Evolutionary conservation across 2,329 filamentous ascomycete genomes (phyloP).

Genomic region (Pseudogymnoascus verrucosus): DNA sequence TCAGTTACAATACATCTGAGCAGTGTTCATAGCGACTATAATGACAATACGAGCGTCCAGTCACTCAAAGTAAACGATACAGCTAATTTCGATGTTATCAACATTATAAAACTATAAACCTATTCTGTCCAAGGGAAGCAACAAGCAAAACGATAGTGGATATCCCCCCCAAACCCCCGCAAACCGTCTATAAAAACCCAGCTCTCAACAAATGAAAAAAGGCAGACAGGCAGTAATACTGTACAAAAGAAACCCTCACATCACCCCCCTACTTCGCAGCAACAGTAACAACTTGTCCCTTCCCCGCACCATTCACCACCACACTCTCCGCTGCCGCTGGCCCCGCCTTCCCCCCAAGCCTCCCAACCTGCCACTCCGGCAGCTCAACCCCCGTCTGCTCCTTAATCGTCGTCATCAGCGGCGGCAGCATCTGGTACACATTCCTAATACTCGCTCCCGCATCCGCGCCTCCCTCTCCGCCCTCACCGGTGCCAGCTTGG

Average conservation of each 20-base stretch:
- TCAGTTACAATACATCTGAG: too few relatives aligned
- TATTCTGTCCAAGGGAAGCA: too few relatives aligned
- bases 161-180: not conserved
- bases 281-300: not conserved
- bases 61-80: too few relatives aligned
- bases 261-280: not conserved
- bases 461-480: conserved; percentile 42
- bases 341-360: conserved; percentile 29
- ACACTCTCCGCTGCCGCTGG: not conserved
- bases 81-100: too few relatives aligned
- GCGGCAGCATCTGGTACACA: conserved; percentile 76
- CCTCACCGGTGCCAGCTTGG: conserved; percentile 32
- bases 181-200: not conserved
- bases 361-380: conserved; percentile 66
- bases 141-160: too few relatives aligned
- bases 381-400: conserved; percentile 80
- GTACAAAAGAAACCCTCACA: not conserved
- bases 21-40: too few relatives aligned
- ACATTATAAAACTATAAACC: not conserved
- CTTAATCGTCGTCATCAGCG: conserved; percentile 75
- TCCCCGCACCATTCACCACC: not conserved
- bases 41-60: too few relatives aligned
- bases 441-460: conserved; percentile 61
- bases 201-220: not conserved
- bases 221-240: not conserved